These are phyloP conservation scores for Elsinoe australis DNA, from an alignment of 2,329 filamentous ascomycete species.

Conservation along the genomic window DNA sequence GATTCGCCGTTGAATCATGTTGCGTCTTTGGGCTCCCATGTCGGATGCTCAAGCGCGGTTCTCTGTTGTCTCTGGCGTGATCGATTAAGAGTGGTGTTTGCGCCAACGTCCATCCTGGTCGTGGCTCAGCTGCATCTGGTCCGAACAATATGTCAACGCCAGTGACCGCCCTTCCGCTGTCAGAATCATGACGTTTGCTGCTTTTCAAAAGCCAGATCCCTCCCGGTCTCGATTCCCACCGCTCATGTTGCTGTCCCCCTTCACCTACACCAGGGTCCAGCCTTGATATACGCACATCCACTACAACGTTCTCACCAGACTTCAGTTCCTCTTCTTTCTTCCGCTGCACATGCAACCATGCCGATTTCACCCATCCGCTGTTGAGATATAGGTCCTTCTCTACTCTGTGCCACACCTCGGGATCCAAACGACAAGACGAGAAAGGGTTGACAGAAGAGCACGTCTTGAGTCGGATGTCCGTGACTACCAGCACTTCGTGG, in stretches of 20 bases:
- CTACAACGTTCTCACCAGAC: constrained; percentile 65
- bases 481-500: constrained; percentile 75
- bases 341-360: constrained; percentile 73
- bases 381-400: constrained; percentile 84
- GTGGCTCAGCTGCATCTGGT: constrained; percentile 82
- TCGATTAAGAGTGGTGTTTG: constrained; percentile 67
- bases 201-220: constrained; percentile 79
- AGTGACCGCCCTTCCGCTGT: constrained; percentile 67
- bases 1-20: constrained; percentile 55
- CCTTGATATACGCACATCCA: constrained; percentile 69
- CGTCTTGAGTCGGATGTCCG: constrained; percentile 69
- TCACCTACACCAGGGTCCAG: constrained; percentile 57
- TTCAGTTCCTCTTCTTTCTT: constrained; percentile 79
- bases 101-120: constrained; percentile 73
- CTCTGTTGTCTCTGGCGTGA: constrained; percentile 52
- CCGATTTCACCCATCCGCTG: constrained; percentile 63
- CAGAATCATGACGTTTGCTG: constrained; percentile 62
- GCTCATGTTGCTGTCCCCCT: constrained; percentile 49
- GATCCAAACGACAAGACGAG: constrained; percentile 67
- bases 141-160: constrained; percentile 82
- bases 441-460: constrained; percentile 64
- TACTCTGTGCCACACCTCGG: constrained; percentile 68
- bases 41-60: constrained; percentile 69
- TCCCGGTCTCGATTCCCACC: constrained; percentile 69
- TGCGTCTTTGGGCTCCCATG: constrained; percentile 58